Conservation (phyloP, 768 basidiomycete genomes). For the Epithele typhae region DNA sequence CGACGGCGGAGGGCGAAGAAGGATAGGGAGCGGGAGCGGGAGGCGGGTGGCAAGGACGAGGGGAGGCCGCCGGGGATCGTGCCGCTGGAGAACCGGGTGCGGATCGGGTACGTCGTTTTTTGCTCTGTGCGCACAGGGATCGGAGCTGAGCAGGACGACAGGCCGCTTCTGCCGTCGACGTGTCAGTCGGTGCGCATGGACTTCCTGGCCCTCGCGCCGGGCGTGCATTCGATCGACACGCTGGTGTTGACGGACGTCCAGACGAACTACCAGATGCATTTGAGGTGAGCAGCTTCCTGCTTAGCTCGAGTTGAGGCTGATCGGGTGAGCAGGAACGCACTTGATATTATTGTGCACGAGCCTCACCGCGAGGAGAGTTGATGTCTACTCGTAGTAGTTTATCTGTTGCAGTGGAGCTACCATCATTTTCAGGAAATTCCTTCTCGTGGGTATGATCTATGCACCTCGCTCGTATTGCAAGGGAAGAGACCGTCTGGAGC, state of each 20-base stretch:
- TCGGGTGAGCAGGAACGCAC: constrained; percentile 50
- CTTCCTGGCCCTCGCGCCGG: constrained; percentile 75
- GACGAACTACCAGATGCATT: constrained; percentile 64
- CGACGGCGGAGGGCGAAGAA: constrained; percentile 35
- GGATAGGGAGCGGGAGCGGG: constrained; percentile 7
- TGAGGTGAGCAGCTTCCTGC: constrained; percentile 45
- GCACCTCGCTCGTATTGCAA: too few relatives aligned
- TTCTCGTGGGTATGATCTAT: too few relatives aligned
- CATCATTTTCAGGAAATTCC: too few relatives aligned
- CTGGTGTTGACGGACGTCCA: constrained; percentile 74
- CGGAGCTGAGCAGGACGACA: constrained; percentile 22
- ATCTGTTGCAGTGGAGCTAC: too few relatives aligned
- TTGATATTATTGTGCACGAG: constrained; percentile 75
- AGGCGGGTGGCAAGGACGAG: constrained; percentile 23
- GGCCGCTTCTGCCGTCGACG: constrained; percentile 73
- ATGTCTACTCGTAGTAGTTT: too few relatives aligned
- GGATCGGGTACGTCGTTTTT: constrained; percentile 63
- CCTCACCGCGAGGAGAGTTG: too few relatives aligned
- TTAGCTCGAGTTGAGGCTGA: neutral
- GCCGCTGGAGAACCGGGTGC: constrained; percentile 72
- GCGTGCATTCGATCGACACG: constrained; percentile 71
- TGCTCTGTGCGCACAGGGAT: neutral
- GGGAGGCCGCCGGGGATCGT: constrained; percentile 55
- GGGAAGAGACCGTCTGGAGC: too few relatives aligned
- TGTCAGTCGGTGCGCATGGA: constrained; percentile 87